Base-by-base conservation (phyloP, 805 yeast genomes). In the Kazachstania bromeliacearum region DNA sequence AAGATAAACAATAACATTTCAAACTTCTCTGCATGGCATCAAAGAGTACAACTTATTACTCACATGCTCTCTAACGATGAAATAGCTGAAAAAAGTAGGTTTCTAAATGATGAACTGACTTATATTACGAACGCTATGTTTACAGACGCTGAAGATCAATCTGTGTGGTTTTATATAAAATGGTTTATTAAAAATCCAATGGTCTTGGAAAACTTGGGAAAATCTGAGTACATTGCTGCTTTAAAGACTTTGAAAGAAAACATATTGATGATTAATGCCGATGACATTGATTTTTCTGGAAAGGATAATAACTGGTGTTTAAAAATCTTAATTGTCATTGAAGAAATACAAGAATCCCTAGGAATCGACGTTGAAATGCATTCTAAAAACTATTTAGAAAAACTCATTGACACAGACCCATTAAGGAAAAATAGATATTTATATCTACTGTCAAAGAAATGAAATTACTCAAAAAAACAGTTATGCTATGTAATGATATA, bases 1-100 rank as follows among this genome's bases (percentile, higher is more conserved):
- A 81, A 79, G 63, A 85, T 92, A 48, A 82, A 81, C 48, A 71
- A 68, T 37, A 83, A 92, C 57, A 85, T 88, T 39, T 83, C 96
- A 26, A 92, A 92, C 58, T 92, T 81, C 51, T 84, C 95, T 2
- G 97, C 98, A 5, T 87, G 95, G 94, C 96, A 89, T 57, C 84
- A 85, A 55, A 67, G 97, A 43, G 71, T 85, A 1, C 77, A 74
- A 39, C 60, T 88, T 40, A 69, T 89, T 9, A 76, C 78, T 3
- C 60, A 59, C 34, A 56, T 83, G 34, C 67, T 73, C 36, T 44
- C 48, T 1, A 39, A 38, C 4, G 48, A 44, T 32, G 53, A 47
- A 22, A 42, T 49, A 16, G 35, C 22, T 35, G 55, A 40, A 45
- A 51, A 30, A 34, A 36, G 45, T 46, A 42, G 46, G 0, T 66